Evolutionary conservation across 225 moss, liverwort and hornwort genomes (phyloP), one percentile per base, ranked within the genome.

Genomic region (Pseudisothecium myosuroides): DNA sequence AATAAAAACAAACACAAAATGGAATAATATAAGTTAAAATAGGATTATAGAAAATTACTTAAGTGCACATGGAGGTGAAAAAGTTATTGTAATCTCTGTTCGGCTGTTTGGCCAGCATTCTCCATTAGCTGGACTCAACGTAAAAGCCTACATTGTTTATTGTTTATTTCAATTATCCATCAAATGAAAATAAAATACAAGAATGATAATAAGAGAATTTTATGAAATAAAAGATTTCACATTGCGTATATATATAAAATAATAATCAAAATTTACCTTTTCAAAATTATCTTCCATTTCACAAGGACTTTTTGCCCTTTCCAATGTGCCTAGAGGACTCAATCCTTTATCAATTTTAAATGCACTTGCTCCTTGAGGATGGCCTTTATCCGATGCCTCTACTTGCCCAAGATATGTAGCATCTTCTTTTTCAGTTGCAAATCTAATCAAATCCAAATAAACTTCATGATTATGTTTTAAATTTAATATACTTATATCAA

Each of bases 101-200:
- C 87, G 90, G 27, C 95, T 94, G 1, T 95, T 94, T 59, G 98
- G 98, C 98, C 98, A 98, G 85, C 97, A 95, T 85, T 98, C 98
- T 12, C 98, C 98, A 64, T 89, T 87, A 74, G 96, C 92, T 45
- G 98, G 98, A 76, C 68, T 92, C 19, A 98, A 76, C 9, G 88
- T 88, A 85, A 98, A 98, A n/a, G 95, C 94, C 96, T 98, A 84
- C 87, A 90, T 81, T 54, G 1, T 41, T 5, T 18, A 45, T n/a
- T 17, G 0, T 17, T 32, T 55, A 58, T 17, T 39, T 10, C 5
- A 77, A 52, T 36, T 37, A 82, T 43, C 2, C 16, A 58, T 74
- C 2, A 18, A 36, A 2, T 24, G 2, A 45, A 39, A 66, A 6
- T 5, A 2, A 54, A 11, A n/a, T 69, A 5, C 12, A 75, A 47